phyloP scores from a whole-genome alignment of 2,329 filamentous ascomycete genomes.

The Lasiodiplodia citricola region DNA sequence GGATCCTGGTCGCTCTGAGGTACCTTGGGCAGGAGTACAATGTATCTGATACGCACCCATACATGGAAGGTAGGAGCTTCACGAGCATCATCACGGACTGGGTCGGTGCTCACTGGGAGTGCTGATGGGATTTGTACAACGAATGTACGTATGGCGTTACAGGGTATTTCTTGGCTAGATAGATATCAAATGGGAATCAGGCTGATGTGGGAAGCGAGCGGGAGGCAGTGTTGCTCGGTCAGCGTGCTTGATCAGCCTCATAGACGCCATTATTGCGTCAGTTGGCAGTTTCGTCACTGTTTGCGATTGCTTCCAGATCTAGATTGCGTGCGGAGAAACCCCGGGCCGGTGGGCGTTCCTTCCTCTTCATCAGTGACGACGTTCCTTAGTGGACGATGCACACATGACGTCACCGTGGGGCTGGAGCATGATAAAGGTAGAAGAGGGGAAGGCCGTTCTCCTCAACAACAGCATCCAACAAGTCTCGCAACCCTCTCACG shows the following conservation, averaged over 20 bases:
- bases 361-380: constrained; percentile 12
- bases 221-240: background rate
- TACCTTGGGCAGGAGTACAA: constrained; percentile 60
- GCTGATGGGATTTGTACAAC: background rate
- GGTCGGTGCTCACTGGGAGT: constrained; percentile 61
- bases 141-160: background rate
- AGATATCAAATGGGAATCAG: background rate
- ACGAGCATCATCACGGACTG: constrained; percentile 65
- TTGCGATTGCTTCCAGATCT: background rate
- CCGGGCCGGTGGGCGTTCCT: constrained; percentile 4
- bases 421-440: constrained; percentile 4
- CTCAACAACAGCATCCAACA: constrained; percentile 1
- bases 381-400: constrained; percentile 8
- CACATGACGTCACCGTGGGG: constrained; percentile 25
- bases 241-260: constrained; percentile 12
- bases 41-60: constrained; percentile 57
- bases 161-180: background rate
- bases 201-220: background rate
- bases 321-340: background rate
- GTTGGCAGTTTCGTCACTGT: constrained; percentile 14
- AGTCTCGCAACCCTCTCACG: background rate
- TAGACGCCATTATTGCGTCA: constrained; percentile 14
- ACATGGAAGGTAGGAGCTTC: constrained; percentile 59
- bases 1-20: constrained; percentile 76
- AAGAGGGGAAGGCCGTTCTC: background rate